Conservation (phyloP, 495 filamentous ascomycete genomes). For the Trichoderma asperelloides region DNA sequence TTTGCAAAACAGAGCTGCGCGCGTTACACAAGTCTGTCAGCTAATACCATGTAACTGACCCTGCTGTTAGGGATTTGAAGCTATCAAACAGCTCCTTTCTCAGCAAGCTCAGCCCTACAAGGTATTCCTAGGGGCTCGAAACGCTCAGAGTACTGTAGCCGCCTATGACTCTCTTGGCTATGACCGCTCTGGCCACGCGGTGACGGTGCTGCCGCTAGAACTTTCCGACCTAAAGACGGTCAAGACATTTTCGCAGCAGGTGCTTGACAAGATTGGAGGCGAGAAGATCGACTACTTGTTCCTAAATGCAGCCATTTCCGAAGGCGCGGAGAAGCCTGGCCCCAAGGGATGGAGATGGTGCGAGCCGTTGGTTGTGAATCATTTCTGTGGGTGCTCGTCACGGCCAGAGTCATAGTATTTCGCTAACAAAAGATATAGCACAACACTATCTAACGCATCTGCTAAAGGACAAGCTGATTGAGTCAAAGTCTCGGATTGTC, state of each 20-base stretch:
- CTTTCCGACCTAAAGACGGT: constrained; percentile 26
- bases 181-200: constrained; percentile 24
- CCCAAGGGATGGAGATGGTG: constrained; percentile 30
- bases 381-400: constrained; percentile 25
- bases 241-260: constrained; percentile 28
- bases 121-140: constrained; percentile 37
- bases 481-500: constrained; percentile 29
- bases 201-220: constrained; percentile 35
- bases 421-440: constrained; percentile 19
- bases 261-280: constrained; percentile 27
- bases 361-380: constrained; percentile 33
- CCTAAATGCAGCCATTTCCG: constrained; percentile 29
- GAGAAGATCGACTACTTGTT: constrained; percentile 32
- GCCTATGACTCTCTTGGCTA: constrained; percentile 28
- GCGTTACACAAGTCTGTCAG: background rate
- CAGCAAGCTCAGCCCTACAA: constrained; percentile 27
- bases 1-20: background rate
- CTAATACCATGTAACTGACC: background rate
- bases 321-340: constrained; percentile 17
- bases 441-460: constrained; percentile 37
- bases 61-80: constrained; percentile 32
- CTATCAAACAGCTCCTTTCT: constrained; percentile 30
- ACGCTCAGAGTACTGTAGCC: constrained; percentile 23
- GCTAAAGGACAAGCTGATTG: constrained; percentile 29
- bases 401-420: background rate